These are phyloP conservation scores for Curvularia lunata DNA, from an alignment of 2,329 filamentous ascomycete species.

Conservation along the genomic window DNA sequence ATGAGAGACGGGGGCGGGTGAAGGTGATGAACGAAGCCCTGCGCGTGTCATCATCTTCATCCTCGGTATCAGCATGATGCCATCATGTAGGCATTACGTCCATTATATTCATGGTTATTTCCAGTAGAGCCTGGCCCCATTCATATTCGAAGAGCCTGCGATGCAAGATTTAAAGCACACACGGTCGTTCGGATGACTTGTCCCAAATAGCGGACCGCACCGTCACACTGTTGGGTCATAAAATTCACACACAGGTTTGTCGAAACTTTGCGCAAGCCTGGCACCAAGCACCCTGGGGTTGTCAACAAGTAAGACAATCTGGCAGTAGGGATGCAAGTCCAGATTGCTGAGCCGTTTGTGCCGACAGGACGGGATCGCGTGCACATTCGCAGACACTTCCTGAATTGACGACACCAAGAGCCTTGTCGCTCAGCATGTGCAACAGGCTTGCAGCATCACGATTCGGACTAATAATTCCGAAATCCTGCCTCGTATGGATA, in stretches of 20 bases:
- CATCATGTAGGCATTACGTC: neutral
- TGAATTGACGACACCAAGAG: neutral
- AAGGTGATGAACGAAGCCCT: neutral
- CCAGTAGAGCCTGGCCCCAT: neutral
- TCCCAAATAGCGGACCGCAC: constrained; percentile 2
- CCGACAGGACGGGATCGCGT: neutral
- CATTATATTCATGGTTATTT: too few relatives aligned
- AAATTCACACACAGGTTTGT: neutral
- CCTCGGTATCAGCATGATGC: neutral
- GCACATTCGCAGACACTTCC: neutral
- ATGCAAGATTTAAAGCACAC: neutral
- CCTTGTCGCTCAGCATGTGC: constrained; percentile 1
- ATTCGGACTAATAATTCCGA: neutral
- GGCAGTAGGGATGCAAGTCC: neutral
- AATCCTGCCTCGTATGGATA: neutral
- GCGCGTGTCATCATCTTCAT: neutral
- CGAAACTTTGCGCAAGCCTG: neutral
- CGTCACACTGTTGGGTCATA: neutral
- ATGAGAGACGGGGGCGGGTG: neutral
- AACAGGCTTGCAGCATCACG: constrained; percentile 1
- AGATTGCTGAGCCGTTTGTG: neutral
- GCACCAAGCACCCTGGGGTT: neutral
- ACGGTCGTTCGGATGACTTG: neutral
- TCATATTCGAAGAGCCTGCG: neutral
- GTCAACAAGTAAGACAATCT: neutral